Evolutionary conservation across 306 rosid genomes (phyloP).

Genomic region (Ceratonia siliqua): DNA sequence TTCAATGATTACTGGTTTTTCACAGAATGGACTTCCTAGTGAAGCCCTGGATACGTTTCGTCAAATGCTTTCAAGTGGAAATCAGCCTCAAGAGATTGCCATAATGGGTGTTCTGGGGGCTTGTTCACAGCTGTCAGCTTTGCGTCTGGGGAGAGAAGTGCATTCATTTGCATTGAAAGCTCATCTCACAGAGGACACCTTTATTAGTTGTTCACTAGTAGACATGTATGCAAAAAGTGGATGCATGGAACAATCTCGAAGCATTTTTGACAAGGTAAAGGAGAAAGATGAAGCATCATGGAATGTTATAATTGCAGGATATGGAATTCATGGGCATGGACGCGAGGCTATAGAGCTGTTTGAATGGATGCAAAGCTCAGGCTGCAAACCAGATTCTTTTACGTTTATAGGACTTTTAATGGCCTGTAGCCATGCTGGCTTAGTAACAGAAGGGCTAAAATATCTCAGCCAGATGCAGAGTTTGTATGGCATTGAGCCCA

Average conservation of each 20-base stretch:
- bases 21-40: conserved; percentile 64
- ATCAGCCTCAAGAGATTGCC: conserved; percentile 50
- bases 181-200: conserved; percentile 46
- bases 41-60: conserved; percentile 65
- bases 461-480: conserved; percentile 63
- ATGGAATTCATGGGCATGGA: conserved; percentile 81
- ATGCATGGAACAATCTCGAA: conserved; percentile 61
- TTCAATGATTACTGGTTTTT: conserved; percentile 61
- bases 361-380: conserved; percentile 56
- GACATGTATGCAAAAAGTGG: conserved; percentile 93
- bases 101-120: conserved; percentile 59
- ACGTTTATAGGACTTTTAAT: conserved; percentile 73
- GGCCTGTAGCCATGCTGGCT: conserved; percentile 85
- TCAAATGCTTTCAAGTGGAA: conserved; percentile 54
- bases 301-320: conserved; percentile 79
- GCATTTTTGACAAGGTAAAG: conserved; percentile 49
- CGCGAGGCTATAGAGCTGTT: conserved; percentile 65
- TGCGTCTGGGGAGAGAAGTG: conserved; percentile 71
- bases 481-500: conserved; percentile 55
- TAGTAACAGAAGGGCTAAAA: conserved; percentile 60
- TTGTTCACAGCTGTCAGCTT: conserved; percentile 65
- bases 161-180: conserved; percentile 68
- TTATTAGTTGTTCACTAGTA: conserved; percentile 69
- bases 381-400: conserved; percentile 61
- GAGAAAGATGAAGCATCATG: conserved; percentile 63